These are phyloP conservation scores for Trichoderma pleuroti DNA, from an alignment of 2,329 filamentous ascomycete genomes.

Conservation along the genomic window DNA sequence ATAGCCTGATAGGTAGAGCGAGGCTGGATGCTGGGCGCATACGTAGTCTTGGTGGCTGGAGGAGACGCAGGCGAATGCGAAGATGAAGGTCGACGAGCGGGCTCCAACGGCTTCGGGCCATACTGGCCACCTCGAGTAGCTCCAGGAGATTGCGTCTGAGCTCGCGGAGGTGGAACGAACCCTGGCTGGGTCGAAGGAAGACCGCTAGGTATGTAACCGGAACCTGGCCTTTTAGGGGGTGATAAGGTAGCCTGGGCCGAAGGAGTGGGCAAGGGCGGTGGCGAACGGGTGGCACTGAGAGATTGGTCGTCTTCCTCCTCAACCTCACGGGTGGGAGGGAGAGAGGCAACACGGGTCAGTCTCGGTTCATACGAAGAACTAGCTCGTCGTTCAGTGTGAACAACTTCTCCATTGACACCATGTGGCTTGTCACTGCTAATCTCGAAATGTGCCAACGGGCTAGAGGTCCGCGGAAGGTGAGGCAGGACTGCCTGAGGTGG, in stretches of 20 bases:
- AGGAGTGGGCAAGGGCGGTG: constrained; percentile 29
- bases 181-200: constrained; percentile 32
- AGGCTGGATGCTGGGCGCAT: constrained; percentile 38
- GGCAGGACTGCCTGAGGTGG: constrained; percentile 47
- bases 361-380: constrained; percentile 55
- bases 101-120: constrained; percentile 36
- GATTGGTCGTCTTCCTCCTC: constrained; percentile 46
- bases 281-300: constrained; percentile 25
- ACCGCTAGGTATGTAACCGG: constrained; percentile 49
- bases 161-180: constrained; percentile 56
- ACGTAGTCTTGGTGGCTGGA: constrained; percentile 24
- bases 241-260: constrained; percentile 46
- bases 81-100: constrained; percentile 52
- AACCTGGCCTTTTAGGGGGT: constrained; percentile 52
- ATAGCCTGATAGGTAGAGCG: constrained; percentile 54
- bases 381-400: constrained; percentile 45
- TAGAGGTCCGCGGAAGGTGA: constrained; percentile 62
- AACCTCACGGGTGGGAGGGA: constrained; percentile 60
- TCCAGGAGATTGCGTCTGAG: constrained; percentile 61
- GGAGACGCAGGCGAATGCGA: constrained; percentile 46
- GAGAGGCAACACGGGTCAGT: constrained; percentile 52
- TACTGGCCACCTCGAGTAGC: constrained; percentile 41
- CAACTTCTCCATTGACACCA: constrained; percentile 36
- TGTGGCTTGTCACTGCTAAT: constrained; percentile 42
- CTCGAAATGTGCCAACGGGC: constrained; percentile 63